Evolutionary conservation across 139 green algal genomes (phyloP), one percentile per base, ranked within the genome.

Genomic region (Gonium pectorale): DNA sequence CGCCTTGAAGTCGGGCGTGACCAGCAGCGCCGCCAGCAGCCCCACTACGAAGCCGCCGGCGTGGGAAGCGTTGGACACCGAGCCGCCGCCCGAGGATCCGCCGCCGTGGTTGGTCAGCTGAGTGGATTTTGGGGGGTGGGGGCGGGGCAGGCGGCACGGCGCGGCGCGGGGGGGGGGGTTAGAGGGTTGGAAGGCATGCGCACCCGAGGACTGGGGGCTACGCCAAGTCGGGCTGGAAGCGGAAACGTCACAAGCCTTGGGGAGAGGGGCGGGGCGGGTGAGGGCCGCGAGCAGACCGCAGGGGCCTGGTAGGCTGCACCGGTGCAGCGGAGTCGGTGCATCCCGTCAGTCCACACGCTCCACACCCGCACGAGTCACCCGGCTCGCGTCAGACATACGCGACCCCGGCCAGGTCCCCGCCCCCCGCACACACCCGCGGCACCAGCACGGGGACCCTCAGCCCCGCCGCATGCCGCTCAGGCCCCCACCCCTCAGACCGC

Each of bases 21-120:
- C 82, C 60, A 92, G 40, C 38, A 92, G 62, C 26, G 85, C 79
- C 43, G 85, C 71, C 37, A 91, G 83, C 27, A 91, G 56, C 49
- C 92, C 92, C 38, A 68, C 88, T 31, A 94, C 37, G 67, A 95
- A 92, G 43, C 92, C 92, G 15, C 91, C 92, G 7, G 91, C 81
- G 81, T 95, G 92, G 31, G 82, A 90, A 49, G 92, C 73, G 81
- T 95, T 88, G 26, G 82, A 91, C 21, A 79, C 71, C 31, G 43
- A 66, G 56, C 75, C 46, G 31, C 60, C 31, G 21, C 41, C 37
- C 9, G 33, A 8, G 8, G 2, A 3, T 22, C n/a, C 52, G 31
- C 11, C 26, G 73, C 37, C 44, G 40, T 64, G 40, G 31, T 49
- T 62, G 2, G 59, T 49, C 31, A 62, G n/a, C 74, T 82, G 71